These are phyloP conservation scores for Zea luxurians DNA, from an alignment of 176 grass and related monocot genomes.

Conservation along the genomic window DNA sequence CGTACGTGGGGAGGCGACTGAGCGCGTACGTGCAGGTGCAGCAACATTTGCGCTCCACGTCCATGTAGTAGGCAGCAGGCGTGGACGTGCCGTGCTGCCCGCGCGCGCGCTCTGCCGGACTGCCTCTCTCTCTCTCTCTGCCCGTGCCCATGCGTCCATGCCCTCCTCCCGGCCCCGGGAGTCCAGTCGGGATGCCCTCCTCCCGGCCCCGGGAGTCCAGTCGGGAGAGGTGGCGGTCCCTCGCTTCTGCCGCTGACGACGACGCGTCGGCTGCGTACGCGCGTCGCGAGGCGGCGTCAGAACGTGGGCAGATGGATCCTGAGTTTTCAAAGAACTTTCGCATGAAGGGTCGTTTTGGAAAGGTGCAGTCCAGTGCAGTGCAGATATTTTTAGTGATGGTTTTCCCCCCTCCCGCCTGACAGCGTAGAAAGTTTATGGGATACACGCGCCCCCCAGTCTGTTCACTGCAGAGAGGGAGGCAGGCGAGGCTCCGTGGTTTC, in stretches of 20 bases:
- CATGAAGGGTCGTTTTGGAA: constrained; percentile 2
- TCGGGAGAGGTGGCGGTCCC: neutral
- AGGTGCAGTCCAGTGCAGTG: neutral
- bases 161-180: no score
- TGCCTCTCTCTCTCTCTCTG: neutral
- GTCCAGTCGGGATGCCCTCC: no score
- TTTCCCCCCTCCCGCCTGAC: neutral
- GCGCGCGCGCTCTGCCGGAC: neutral
- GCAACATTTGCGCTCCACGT: neutral
- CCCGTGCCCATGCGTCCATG: neutral
- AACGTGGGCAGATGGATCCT: neutral
- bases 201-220: no score
- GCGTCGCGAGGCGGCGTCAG: constrained; percentile 22
- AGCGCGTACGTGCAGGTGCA: neutral
- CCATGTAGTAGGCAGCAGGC: neutral
- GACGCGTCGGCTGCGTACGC: constrained; percentile 5
- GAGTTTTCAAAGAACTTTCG: constrained; percentile 8
- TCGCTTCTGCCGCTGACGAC: neutral
- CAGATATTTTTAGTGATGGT: neutral
- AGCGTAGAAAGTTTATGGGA: neutral
- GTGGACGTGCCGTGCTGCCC: constrained; percentile 1
- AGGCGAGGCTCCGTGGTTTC: no score
- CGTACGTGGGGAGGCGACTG: neutral
- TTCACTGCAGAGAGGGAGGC: no score
- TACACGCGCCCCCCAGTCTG: neutral